A percentile compares a stretch with the other conserved stretches of the same genome.
phyloP scores from a whole-genome alignment of 768 basidiomycete genomes.

The Phallus indusiatus region DNA sequence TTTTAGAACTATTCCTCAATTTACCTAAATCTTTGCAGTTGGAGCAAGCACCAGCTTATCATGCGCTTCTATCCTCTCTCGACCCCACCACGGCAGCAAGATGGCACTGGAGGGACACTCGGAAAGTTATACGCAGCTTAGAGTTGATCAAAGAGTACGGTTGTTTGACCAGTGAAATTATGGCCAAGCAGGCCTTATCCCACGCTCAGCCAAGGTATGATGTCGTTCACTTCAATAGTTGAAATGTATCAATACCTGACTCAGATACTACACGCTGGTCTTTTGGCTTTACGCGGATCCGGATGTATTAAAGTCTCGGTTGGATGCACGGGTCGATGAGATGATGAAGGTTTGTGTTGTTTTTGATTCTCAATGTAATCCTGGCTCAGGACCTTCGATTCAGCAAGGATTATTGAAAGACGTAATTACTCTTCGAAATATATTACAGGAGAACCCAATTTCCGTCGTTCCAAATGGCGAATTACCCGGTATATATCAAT shows the following conservation, averaged over 20 bases:
- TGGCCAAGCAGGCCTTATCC: constrained; percentile 47
- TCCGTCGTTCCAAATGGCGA: constrained; percentile 33
- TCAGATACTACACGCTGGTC: constrained; percentile 74
- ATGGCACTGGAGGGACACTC: constrained; percentile 95
- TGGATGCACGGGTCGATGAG: constrained; percentile 74
- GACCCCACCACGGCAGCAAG: constrained; percentile 67
- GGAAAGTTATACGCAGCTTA: constrained; percentile 79
- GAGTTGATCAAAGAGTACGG: constrained; percentile 67
- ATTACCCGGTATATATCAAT: constrained; percentile 85
- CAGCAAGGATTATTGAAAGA: constrained; percentile 78
- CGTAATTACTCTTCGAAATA: constrained; percentile 43
- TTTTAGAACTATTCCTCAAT: constrained; percentile 40
- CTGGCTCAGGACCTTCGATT: neutral
- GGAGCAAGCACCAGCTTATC: constrained; percentile 50
- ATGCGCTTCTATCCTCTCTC: constrained; percentile 53
- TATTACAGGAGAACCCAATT: neutral
- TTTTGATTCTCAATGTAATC: constrained; percentile 3
- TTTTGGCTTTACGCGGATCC: constrained; percentile 87
- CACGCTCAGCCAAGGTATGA: constrained; percentile 14
- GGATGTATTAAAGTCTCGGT: constrained; percentile 47
- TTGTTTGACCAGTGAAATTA: constrained; percentile 55
- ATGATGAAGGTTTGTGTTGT: constrained; percentile 67
- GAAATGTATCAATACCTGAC: neutral
- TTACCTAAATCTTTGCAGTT: constrained; percentile 55
- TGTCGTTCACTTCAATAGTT: neutral